Percentiles rank a stretch among this genome's conserved stretches.
Conservation (phyloP, 1,139 yeast species). For the Lodderomyces oxycetoniae region DNA sequence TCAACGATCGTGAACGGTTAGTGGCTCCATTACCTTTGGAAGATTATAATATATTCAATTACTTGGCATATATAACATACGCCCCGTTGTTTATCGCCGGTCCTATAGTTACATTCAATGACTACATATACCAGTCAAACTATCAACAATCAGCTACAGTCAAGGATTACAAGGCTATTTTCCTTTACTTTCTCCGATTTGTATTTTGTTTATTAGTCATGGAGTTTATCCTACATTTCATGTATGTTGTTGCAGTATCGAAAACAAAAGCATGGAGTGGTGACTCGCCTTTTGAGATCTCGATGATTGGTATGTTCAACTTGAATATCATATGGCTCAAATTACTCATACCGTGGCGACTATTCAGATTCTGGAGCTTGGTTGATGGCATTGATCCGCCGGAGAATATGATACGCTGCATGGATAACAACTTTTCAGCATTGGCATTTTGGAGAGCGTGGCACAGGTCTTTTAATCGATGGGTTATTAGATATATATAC, state of each 20-base stretch:
- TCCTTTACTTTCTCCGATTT: constrained; percentile 63
- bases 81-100: constrained; percentile 94
- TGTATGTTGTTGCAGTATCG: constrained; percentile 91
- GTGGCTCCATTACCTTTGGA: constrained; percentile 55
- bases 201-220: constrained; percentile 70
- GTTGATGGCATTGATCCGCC: constrained; percentile 94
- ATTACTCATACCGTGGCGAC: constrained; percentile 90
- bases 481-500: constrained; percentile 81
- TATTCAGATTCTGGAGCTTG: constrained; percentile 89
- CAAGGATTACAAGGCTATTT: constrained; percentile 45
- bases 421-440: constrained; percentile 90
- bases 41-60: constrained; percentile 61
- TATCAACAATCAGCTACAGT: constrained; percentile 37
- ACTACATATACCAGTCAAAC: constrained; percentile 69
- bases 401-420: constrained; percentile 95
- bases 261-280: constrained; percentile 86
- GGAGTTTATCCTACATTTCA: constrained; percentile 84
- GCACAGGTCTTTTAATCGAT: constrained; percentile 91
- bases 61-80: constrained; percentile 72
- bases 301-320: constrained; percentile 91
- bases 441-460: constrained; percentile 97
- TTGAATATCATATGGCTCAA: constrained; percentile 90
- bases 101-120: constrained; percentile 90
- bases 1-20: constrained; percentile 65
- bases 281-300: constrained; percentile 85